A percentile compares a stretch with the other conserved stretches of the same genome.
Conservation (phyloP, 2,329 filamentous ascomycete genomes). For the Colletotrichum eleusines region DNA sequence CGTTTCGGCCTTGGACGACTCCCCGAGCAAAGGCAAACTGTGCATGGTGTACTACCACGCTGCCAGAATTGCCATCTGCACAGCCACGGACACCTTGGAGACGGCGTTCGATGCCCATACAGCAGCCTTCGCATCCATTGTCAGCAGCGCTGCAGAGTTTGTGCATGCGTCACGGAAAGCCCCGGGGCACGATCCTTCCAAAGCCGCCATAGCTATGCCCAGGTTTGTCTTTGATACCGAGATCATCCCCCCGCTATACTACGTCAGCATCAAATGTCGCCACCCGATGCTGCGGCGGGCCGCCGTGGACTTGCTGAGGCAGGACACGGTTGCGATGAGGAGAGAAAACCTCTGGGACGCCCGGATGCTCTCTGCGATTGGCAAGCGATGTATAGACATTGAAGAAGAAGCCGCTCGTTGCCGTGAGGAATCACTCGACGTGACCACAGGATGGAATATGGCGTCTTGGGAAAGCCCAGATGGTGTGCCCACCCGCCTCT, state of each 20-base stretch:
- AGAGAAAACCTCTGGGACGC: slow-evolving; percentile 57
- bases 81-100: slow-evolving; percentile 49
- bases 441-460: slow-evolving; percentile 9
- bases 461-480: slow-evolving; percentile 16
- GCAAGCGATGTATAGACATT: slow-evolving; percentile 51
- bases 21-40: slow-evolving; percentile 44
- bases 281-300: slow-evolving; percentile 56
- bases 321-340: slow-evolving; percentile 48
- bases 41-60: slow-evolving; percentile 54
- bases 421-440: not conserved
- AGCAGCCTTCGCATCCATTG: slow-evolving; percentile 52
- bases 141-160: slow-evolving; percentile 48
- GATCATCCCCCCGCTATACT: slow-evolving; percentile 57
- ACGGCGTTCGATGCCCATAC: slow-evolving; percentile 52
- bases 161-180: slow-evolving; percentile 24
- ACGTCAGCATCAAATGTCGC: slow-evolving; percentile 54
- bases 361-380: slow-evolving; percentile 49
- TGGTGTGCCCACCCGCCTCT: slow-evolving; percentile 7
- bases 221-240: slow-evolving; percentile 59
- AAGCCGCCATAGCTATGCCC: slow-evolving; percentile 25
- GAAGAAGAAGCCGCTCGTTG: slow-evolving; percentile 48
- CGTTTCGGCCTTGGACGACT: slow-evolving; percentile 44
- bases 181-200: slow-evolving; percentile 35
- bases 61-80: slow-evolving; percentile 51
- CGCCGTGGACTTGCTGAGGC: slow-evolving; percentile 52